Base-by-base conservation (phyloP, 1,284 basidiomycete genomes). In the Agroathelia rolfsii region DNA sequence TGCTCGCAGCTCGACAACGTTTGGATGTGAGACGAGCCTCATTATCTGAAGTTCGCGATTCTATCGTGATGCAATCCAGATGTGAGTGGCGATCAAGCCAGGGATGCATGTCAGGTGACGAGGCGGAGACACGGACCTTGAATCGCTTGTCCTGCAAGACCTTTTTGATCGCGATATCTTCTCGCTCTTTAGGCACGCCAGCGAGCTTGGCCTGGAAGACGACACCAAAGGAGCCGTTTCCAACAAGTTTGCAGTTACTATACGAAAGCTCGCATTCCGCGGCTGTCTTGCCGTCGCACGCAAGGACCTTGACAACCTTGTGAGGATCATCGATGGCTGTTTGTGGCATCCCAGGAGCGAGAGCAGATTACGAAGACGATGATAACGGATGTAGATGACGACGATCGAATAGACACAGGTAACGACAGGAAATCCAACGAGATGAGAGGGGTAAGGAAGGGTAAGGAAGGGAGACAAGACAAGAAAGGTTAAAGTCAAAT, bases 31-130 rank as follows among this genome's bases (percentile, higher is more conserved):
- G 33, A 98, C 90, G 34, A 97, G 80, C 51, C 93, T 77, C 94
- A 99, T 99, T 59, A 99, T 98, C 66, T 98, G 95, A 37, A 99
- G 72, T 64, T 99, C 94, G 52, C 94, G 94, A 67, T 98, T 98
- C 94, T 96, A 55, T 44, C 6, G 36, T 26, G 34, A 34, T 22
- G 35, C 36, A 29, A 32, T 24, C 15, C 28, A 18, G 21, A 24
- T 15, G 23, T 28, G 19, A 26, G 28, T 33, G 11, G 12, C 32
- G 39, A 23, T 18, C 12, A 33, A 27, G 18, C 30, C 24, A 40
- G 9, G 6, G 4, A 17, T 10, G 23, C 23, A 21, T 25, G 33
- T 35, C 44, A 30, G 42, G 43, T 32, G 42, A 30, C 35, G 39
- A 42, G 39, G 40, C 41, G 42, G 36, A 44, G 24, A 41, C 31